These are phyloP conservation scores for Coffea eugenioides DNA, from an alignment of 257 asterid genomes.

Conservation along the genomic window DNA sequence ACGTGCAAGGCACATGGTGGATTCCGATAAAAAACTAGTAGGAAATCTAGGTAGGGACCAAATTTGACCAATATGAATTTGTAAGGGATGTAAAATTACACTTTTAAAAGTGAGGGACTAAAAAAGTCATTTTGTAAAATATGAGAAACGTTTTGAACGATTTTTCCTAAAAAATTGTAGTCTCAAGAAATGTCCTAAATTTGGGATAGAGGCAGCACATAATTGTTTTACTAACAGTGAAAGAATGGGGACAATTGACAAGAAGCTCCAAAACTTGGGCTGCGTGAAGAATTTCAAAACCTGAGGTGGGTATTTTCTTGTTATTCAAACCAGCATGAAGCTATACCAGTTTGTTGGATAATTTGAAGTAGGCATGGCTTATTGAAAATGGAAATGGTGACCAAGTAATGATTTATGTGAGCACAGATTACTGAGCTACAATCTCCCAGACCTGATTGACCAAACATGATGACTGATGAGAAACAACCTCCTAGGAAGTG, in stretches of 20 bases:
- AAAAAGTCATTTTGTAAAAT: too few species aligned
- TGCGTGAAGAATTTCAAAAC: conserved; percentile 25
- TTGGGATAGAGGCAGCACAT: too few species aligned
- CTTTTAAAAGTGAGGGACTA: too few species aligned
- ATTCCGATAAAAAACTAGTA: too few species aligned
- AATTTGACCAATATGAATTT: too few species aligned
- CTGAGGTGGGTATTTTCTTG: conserved; percentile 25
- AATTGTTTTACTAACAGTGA: too few species aligned
- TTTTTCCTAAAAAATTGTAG: too few species aligned
- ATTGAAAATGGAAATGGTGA: conserved; percentile 40
- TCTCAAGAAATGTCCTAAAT: too few species aligned
- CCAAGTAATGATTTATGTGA: conserved; percentile 43
- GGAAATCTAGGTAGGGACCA: too few species aligned
- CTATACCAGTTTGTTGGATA: conserved; percentile 30
- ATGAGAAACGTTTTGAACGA: too few species aligned
- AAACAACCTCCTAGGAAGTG: conserved; percentile 29
- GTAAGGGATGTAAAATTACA: too few species aligned
- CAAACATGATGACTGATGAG: conserved; percentile 31
- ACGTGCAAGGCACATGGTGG: too few species aligned
- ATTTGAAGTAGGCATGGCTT: conserved; percentile 31
- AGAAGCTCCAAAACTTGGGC: conserved; percentile 45
- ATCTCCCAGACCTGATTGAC: conserved; percentile 35
- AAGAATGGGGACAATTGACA: conserved; percentile 29
- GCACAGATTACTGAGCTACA: conserved; percentile 40
- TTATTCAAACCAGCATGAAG: conserved; percentile 34